Evolutionary conservation across 2,329 filamentous ascomycete species (phyloP), one percentile per base, ranked within the genome.

Genomic region (Diplocarpon mali): DNA sequence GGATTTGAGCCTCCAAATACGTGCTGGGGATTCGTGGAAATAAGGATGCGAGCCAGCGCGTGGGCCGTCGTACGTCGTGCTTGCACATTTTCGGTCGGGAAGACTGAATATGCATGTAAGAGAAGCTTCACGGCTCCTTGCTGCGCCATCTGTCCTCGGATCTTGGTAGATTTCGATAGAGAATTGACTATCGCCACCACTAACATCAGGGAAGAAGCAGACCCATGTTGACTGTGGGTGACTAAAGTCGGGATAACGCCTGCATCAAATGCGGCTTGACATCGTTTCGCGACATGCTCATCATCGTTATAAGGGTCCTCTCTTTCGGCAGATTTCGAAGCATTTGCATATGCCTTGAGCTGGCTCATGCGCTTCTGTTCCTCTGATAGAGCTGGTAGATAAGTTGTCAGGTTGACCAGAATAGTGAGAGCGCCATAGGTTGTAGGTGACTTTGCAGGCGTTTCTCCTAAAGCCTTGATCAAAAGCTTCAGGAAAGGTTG

Each of bases 311-410:
- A 69, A 7, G 78, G 76, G 24, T 43, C 34, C 58, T 89, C 78
- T 0, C 74, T 69, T 2, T 72, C 67, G 0, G 70, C 62, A n/a
- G 76, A 75, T 57, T 86, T 88, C 5, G 80, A 80, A 0, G 87
- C 84, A 60, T 94, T 86, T 12, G 92, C 92, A 57, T 96, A 98
- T 2, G 88, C 86, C 68, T 94, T 95, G 36, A 98, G 74, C 62
- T 98, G 85, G 5, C 76, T 76, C 68, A 98, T 86, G 59, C 85
- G 87, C 67, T 90, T 92, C 57, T 95, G 83, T 64, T 98, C 92
- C 51, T 95, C 90, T 0, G 86, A 82, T 34, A 89, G 70, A 7
- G 70, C 69, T 6, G 88, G 88, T 34, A 77, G 73, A 61, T 94
- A 96, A 27, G 76, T 72, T 12, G 87, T 94, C 41, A 98, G 68